Evolutionary conservation across 768 basidiomycete genomes (phyloP).

Genomic region (Chalciporus sphaerocephalus): DNA sequence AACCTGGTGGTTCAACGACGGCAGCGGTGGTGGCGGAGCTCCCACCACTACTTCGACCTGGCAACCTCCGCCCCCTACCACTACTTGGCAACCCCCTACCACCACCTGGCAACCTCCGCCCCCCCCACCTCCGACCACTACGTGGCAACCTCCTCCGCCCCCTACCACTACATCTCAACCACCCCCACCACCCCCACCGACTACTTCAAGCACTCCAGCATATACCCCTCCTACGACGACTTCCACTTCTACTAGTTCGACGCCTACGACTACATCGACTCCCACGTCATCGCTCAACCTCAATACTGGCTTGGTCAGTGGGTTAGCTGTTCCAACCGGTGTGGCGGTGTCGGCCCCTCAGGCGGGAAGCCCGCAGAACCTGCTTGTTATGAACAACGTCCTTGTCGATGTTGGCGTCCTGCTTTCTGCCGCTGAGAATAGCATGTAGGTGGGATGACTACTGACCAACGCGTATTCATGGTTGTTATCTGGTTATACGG

Average conservation of each 20-base stretch:
- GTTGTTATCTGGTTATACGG: neutral
- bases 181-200: slow-evolving; percentile 17
- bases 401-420: slow-evolving; percentile 32
- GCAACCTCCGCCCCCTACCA: slow-evolving; percentile 9
- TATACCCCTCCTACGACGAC: slow-evolving; percentile 18
- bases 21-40: slow-evolving; percentile 23
- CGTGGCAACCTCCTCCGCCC: slow-evolving; percentile 21
- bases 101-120: slow-evolving; percentile 15
- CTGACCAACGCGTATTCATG: neutral
- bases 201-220: slow-evolving; percentile 20
- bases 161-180: slow-evolving; percentile 16
- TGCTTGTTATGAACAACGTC: slow-evolving; percentile 33
- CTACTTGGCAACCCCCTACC: slow-evolving; percentile 19
- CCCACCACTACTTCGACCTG: slow-evolving; percentile 10
- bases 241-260: slow-evolving; percentile 24
- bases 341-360: slow-evolving; percentile 30
- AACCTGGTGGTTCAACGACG: slow-evolving; percentile 53
- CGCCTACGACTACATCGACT: slow-evolving; percentile 20
- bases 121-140: slow-evolving; percentile 8
- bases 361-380: slow-evolving; percentile 30
- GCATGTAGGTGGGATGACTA: slow-evolving; percentile 1
- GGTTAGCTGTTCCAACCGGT: slow-evolving; percentile 24
- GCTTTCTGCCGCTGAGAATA: slow-evolving; percentile 9
- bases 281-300: slow-evolving; percentile 13
- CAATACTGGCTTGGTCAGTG: slow-evolving; percentile 21